Percentiles rank a stretch among this genome's conserved stretches.
These are phyloP conservation scores for Yarrowia divulgata DNA, from an alignment of 805 yeast genomes.

Conservation along the genomic window DNA sequence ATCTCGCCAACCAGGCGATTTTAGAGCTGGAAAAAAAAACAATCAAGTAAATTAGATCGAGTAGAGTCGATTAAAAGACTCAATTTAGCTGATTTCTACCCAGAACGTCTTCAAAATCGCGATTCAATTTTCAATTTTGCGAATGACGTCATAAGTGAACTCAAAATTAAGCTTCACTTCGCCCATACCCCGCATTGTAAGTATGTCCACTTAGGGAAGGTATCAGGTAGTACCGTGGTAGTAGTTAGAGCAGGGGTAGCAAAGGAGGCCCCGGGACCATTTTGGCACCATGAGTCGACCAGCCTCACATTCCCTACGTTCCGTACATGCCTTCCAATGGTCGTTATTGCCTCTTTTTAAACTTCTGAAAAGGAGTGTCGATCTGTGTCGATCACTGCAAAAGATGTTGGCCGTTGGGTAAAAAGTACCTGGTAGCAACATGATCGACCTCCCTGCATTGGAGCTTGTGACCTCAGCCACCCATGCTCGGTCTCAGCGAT, in stretches of 20 bases:
- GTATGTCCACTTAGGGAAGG: not conserved
- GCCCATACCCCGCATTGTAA: not conserved
- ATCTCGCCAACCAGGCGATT: not conserved
- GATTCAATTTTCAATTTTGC: not conserved
- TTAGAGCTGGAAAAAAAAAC: not conserved
- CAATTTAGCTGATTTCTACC: not conserved
- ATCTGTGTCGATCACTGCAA: not conserved
- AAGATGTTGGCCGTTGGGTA: too few relatives aligned
- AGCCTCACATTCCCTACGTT: not conserved
- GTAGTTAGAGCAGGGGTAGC: not conserved
- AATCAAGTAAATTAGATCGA: not conserved
- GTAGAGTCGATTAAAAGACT: not conserved
- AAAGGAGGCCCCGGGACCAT: not conserved
- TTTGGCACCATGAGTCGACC: too few relatives aligned
- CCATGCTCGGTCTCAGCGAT: not conserved
- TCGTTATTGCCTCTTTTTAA: not conserved
- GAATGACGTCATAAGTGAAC: not conserved
- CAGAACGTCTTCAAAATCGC: not conserved
- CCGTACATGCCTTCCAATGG: too few relatives aligned
- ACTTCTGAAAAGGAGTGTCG: not conserved
- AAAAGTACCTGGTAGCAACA: not conserved
- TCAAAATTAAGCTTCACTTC: not conserved
- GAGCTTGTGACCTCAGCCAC: not conserved
- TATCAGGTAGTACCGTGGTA: not conserved
- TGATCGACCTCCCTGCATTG: conserved; percentile 7